These are phyloP conservation scores for Xylariaceae sp. DNA, from an alignment of 2,329 filamentous ascomycete species.

Conservation along the genomic window DNA sequence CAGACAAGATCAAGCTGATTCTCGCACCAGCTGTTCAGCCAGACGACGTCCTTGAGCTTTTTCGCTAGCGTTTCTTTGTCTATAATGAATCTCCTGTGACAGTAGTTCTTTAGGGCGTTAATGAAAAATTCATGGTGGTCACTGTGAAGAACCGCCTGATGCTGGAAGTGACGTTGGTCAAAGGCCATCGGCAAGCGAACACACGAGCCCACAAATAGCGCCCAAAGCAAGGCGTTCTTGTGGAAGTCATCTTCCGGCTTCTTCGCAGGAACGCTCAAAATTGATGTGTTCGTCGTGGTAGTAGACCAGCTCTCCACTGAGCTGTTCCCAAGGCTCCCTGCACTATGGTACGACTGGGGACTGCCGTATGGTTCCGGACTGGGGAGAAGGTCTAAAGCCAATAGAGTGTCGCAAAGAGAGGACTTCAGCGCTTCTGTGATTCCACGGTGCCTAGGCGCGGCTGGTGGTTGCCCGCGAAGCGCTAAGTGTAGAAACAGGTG, in stretches of 20 bases:
- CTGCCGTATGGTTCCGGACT: slow-evolving; percentile 27
- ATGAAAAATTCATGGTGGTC: slow-evolving; percentile 41
- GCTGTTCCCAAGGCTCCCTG: slow-evolving; percentile 21
- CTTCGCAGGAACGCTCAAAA: slow-evolving; percentile 1
- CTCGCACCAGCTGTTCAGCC: slow-evolving; percentile 42
- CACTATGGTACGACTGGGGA: slow-evolving; percentile 25
- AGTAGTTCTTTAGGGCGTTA: slow-evolving; percentile 36
- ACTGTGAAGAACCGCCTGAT: slow-evolving; percentile 25
- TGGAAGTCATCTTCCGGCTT: slow-evolving; percentile 35
- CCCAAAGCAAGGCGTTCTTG: slow-evolving; percentile 40
- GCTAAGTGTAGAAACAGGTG: slow-evolving; percentile 43
- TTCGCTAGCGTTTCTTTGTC: slow-evolving; percentile 32
- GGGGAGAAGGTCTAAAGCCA: slow-evolving; percentile 36
- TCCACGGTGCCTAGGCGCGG: slow-evolving; percentile 38
- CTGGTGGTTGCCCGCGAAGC: slow-evolving; percentile 41
- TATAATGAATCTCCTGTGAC: slow-evolving; percentile 34
- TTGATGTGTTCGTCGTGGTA: slow-evolving; percentile 22
- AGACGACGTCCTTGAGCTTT: slow-evolving; percentile 37
- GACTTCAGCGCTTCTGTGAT: slow-evolving; percentile 38
- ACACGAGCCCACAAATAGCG: slow-evolving; percentile 41
- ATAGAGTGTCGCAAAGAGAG: slow-evolving; percentile 35
- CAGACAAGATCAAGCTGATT: slow-evolving; percentile 39
- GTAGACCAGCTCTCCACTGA: slow-evolving; percentile 27
- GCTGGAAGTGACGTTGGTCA: slow-evolving; percentile 21
- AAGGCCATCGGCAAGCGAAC: slow-evolving; percentile 33